A percentile compares a stretch with the other conserved stretches of the same genome.
Conservation (phyloP, 2,329 filamentous ascomycete species). For the Talaromyces funiculosus region DNA sequence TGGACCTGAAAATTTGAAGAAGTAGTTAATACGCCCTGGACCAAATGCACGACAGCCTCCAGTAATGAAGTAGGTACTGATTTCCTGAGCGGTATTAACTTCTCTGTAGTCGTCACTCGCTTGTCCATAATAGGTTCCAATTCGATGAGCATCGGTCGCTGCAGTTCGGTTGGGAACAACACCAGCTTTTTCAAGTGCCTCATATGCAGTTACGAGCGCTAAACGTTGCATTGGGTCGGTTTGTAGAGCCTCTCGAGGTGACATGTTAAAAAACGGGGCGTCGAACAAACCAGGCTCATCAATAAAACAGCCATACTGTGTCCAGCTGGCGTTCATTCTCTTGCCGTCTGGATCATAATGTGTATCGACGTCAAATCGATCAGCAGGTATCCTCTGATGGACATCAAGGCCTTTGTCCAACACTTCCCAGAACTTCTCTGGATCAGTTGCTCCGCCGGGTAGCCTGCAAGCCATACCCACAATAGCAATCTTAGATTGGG, state of each 20-base stretch:
- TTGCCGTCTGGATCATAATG: slow-evolving; percentile 65
- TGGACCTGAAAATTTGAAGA: slow-evolving; percentile 69
- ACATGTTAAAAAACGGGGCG: slow-evolving; percentile 81
- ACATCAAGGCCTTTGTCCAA: slow-evolving; percentile 29
- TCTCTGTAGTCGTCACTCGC: slow-evolving; percentile 74
- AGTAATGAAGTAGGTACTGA: slow-evolving; percentile 64
- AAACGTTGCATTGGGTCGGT: slow-evolving; percentile 74
- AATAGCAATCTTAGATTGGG: slow-evolving; percentile 56
- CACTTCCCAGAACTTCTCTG: slow-evolving; percentile 33
- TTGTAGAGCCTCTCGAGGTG: slow-evolving; percentile 70
- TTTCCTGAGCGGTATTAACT: slow-evolving; percentile 65
- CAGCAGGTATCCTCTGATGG: slow-evolving; percentile 47
- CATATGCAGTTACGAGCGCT: slow-evolving; percentile 70
- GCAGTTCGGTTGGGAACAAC: slow-evolving; percentile 67
- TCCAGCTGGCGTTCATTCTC: slow-evolving; percentile 64
- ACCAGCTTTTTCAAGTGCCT: slow-evolving; percentile 75
- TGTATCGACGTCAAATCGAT: slow-evolving; percentile 63
- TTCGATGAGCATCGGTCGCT: slow-evolving; percentile 58
- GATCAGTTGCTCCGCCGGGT: slow-evolving; percentile 54
- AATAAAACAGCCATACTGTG: slow-evolving; percentile 65
- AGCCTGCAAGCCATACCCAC: slow-evolving; percentile 74
- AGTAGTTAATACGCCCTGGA: slow-evolving; percentile 63
- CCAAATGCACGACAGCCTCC: slow-evolving; percentile 57
- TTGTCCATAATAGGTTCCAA: slow-evolving; percentile 70
- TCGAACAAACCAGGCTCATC: slow-evolving; percentile 72